phyloP scores from a whole-genome alignment of 2,329 filamentous ascomycete species.

The Metarhizium guizhouense region DNA sequence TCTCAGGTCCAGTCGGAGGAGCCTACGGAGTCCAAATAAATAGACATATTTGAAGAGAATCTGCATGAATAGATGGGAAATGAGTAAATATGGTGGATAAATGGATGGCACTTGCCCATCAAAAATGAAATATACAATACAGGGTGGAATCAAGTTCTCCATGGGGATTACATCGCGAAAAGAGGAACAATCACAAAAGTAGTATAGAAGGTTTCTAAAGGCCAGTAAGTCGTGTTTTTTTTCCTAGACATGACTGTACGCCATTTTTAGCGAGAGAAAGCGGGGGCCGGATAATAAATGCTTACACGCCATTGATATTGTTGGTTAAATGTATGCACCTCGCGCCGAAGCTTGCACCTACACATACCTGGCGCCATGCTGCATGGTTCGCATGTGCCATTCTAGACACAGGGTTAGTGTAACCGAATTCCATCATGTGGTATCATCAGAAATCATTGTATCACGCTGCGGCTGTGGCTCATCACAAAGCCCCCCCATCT shows the following conservation, averaged over 20 bases:
- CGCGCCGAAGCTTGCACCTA: neutral
- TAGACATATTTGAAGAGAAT: conserved; percentile 3
- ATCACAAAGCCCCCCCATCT: neutral
- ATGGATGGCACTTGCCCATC: neutral
- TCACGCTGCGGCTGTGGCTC: neutral
- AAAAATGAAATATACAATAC: neutral
- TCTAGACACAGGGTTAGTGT: too few relatives aligned
- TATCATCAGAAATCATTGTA: too few relatives aligned
- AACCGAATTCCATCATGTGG: too few relatives aligned
- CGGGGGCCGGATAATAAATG: neutral
- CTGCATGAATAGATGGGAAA: conserved; percentile 5
- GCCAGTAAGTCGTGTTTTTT: neutral
- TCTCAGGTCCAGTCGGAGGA: conserved; percentile 43
- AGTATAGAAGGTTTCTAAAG: conserved; percentile 1
- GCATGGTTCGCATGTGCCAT: too few relatives aligned
- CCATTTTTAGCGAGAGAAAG: neutral
- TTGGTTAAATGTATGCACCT: neutral
- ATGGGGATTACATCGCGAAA: neutral
- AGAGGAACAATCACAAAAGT: neutral
- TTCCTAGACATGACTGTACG: neutral
- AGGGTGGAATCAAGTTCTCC: neutral
- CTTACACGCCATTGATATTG: neutral
- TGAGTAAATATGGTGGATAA: conserved; percentile 10
- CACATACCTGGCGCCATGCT: too few relatives aligned
- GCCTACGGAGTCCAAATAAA: conserved; percentile 27